These are phyloP conservation scores for Cardamine occulta DNA, from an alignment of 345 rosid species.

Conservation along the genomic window DNA sequence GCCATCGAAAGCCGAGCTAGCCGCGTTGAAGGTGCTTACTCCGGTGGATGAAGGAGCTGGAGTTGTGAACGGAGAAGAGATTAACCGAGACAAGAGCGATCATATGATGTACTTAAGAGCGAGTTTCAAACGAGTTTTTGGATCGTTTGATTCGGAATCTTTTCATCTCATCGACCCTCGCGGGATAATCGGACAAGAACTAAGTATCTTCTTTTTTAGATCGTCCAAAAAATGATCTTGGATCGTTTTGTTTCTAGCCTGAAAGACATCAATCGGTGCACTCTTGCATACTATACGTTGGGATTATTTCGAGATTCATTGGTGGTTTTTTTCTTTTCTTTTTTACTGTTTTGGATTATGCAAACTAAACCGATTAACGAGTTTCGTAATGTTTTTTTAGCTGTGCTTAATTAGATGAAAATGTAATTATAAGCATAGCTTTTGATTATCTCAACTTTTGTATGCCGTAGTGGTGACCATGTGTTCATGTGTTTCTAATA, in stretches of 20 bases:
- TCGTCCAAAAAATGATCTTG: constrained; percentile 30
- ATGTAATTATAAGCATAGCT: constrained; percentile 33
- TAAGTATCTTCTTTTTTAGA: constrained; percentile 68
- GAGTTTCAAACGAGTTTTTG: constrained; percentile 54
- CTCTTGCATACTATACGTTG: constrained; percentile 22
- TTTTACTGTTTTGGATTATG: background rate
- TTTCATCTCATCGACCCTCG: constrained; percentile 75
- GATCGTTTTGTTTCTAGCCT: constrained; percentile 16
- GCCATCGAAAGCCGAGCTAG: constrained; percentile 53
- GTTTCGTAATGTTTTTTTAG: constrained; percentile 27
- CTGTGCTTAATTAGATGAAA: constrained; percentile 32
- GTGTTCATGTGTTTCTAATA: constrained; percentile 44
- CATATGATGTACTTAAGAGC: constrained; percentile 72
- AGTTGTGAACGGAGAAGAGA: constrained; percentile 51
- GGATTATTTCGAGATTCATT: constrained; percentile 26
- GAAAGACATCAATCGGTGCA: constrained; percentile 21
- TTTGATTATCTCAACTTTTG: constrained; percentile 35
- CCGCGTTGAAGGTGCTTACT: constrained; percentile 53
- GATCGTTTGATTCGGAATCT: constrained; percentile 63
- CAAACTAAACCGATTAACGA: constrained; percentile 20
- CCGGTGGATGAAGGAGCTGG: constrained; percentile 72
- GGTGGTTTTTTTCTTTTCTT: background rate
- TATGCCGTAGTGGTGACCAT: constrained; percentile 44
- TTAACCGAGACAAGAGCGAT: constrained; percentile 39
- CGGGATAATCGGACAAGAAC: constrained; percentile 70